Evolutionary conservation across 768 basidiomycete species (phyloP), one percentile per base, ranked within the genome.

Genomic region (Podaxis pistillaris): DNA sequence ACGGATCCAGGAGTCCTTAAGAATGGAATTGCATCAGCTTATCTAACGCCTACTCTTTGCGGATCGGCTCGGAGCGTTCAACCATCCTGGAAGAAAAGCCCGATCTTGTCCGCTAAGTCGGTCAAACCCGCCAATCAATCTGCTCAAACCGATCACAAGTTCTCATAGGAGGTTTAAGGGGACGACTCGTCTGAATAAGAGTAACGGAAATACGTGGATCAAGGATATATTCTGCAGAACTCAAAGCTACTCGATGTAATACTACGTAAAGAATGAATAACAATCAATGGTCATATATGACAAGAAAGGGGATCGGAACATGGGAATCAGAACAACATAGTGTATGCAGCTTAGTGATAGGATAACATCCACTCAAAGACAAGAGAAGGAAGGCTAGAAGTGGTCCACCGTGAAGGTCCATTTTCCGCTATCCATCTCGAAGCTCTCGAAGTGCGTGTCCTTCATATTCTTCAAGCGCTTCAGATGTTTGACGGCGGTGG

Each of bases 381-480:
- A 63, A 47, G 26, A 30, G 28, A 53, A 54, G 52, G 62, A 33
- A 33, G n/a, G 60, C 83, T 75, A 93, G 80, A 98, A 99, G 78
- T 96, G 94, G 71, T 94, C 88, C 65, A 98, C 97, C 33, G 82
- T 86, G 77, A 99, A 98, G 55, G 87, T 90, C 96, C 96, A 98
- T 74, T 84, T 88, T 56, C 97, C 97, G 68, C 87, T 86, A 68
- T 79, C 79, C 58, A 86, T 81, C 62, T 94, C 89, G 73, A 91
- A 98, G 69, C 76, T 77, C 71, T 91, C 87, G 69, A 95, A 98
- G 53, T 83, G 83, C 44, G 96, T 98, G 59, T 90, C 88, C 72
- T 88, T 88, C 84, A 96, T 94, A 58, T 80, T 83, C 79, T 87
- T 88, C 73, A 98, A 77, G 66, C 90, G 84, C 75, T 91, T 93